These are phyloP conservation scores for Aspergillus uvarum DNA, from an alignment of 2,329 filamentous ascomycete species.

Conservation along the genomic window DNA sequence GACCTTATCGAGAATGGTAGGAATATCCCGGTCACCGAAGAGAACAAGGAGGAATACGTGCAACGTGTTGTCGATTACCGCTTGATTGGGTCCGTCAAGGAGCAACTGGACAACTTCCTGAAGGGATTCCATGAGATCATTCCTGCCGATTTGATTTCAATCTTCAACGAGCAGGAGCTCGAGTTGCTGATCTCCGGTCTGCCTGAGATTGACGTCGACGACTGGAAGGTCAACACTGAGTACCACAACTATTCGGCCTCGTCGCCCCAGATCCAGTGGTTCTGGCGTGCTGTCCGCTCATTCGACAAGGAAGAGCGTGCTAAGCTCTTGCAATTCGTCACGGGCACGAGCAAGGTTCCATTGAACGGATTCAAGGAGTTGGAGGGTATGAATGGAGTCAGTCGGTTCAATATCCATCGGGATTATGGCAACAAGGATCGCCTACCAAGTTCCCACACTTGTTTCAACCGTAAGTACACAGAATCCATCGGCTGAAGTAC, in stretches of 20 bases:
- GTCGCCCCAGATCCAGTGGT: constrained; percentile 97
- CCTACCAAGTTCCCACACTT: constrained; percentile 93
- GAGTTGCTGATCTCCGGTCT: constrained; percentile 95
- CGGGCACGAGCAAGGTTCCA: constrained; percentile 95
- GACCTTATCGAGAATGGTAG: constrained; percentile 85
- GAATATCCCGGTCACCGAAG: constrained; percentile 90
- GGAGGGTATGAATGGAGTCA: constrained; percentile 98
- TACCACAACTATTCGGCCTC: constrained; percentile 97
- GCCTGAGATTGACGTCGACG: constrained; percentile 95
- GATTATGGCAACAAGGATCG: constrained; percentile 97
- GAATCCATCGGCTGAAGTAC: background rate
- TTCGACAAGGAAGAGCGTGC: constrained; percentile 99
- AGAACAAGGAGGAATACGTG: constrained; percentile 98
- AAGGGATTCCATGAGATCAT: constrained; percentile 99
- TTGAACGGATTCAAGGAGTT: constrained; percentile 98
- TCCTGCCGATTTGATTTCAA: constrained; percentile 86
- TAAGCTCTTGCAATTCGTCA: constrained; percentile 96
- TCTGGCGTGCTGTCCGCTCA: constrained; percentile 95
- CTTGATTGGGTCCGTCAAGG: constrained; percentile 84
- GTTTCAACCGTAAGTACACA: constrained; percentile 88
- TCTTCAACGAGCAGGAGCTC: constrained; percentile 98
- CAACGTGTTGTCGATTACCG: constrained; percentile 92
- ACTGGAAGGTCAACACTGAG: constrained; percentile 99
- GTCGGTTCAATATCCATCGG: constrained; percentile 96
- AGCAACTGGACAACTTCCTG: constrained; percentile 91